These are phyloP conservation scores for Poteriospumella lacustris DNA, from an alignment of 108 stramenopile genomes.

Conservation along the genomic window DNA sequence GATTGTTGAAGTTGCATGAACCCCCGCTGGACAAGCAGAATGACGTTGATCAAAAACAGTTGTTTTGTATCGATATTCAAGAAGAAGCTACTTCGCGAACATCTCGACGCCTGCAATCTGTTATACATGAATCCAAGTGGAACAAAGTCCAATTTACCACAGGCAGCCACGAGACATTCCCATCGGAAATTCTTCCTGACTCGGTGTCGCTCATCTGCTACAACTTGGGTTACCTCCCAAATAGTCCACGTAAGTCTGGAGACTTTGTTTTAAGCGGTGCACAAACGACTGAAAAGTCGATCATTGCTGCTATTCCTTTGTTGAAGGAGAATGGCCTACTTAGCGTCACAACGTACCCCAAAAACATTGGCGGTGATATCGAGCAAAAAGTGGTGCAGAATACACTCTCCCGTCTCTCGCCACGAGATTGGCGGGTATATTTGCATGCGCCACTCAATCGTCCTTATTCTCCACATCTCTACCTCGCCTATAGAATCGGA, in stretches of 20 bases:
- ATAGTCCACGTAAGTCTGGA: neutral
- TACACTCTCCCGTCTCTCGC: neutral
- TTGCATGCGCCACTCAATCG: neutral
- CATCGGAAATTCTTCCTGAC: neutral
- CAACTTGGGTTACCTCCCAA: conserved; percentile 17
- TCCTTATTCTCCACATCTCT: too few species aligned
- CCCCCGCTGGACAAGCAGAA: neutral
- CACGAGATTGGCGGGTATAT: neutral
- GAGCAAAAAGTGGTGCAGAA: neutral
- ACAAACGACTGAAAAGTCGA: neutral
- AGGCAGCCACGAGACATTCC: neutral
- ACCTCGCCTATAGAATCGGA: too few species aligned
- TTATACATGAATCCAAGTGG: neutral
- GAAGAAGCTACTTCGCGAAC: neutral
- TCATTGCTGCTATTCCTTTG: neutral
- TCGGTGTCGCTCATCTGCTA: neutral
- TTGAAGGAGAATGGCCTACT: neutral
- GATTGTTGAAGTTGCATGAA: neutral
- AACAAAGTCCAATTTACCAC: neutral
- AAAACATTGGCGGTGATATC: neutral
- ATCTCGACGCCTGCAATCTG: neutral
- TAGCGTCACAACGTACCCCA: neutral
- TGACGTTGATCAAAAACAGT: neutral
- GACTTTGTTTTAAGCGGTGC: neutral
- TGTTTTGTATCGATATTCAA: conserved; percentile 22